Base-by-base conservation (phyloP, 2,329 filamentous ascomycete species). In the Eutypella sp. region DNA sequence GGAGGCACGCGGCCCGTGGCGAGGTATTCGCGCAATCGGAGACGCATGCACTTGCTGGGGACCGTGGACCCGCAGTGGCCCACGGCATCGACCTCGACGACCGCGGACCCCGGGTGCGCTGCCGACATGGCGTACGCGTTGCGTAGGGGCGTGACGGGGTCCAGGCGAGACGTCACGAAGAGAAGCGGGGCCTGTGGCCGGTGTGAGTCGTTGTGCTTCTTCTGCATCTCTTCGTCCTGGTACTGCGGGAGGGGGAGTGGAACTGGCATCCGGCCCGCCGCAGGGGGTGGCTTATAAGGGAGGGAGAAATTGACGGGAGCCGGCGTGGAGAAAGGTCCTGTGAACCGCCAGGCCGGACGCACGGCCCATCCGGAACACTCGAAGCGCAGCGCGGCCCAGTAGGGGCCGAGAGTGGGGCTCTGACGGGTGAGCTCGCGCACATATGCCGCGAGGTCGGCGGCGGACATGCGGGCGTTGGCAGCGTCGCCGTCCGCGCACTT, bases 61-160 rank as follows among this genome's bases (percentile, higher is more conserved):
- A 36, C 34, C 3, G 11, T 16, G 1, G 38, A 2, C 15, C 44
- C 39, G 25, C 43, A 47, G 44, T 60, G 57, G 5, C 57, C 57
- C 36, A 49, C 37, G 34, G n/a, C 46, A 24, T 55, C 44, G 48
- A 57, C 55, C 22, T 47, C 18, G 40, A 60, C 31, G 16, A 55
- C 49, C 1, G 39, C 33, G 2, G 57, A 39, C 2, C 56, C 55
- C 3, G 51, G 33, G 40, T 58, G 51, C 1, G 29, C 24, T 7
- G 9, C 11, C 8, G 57, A 42, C 56, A 57, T 55, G 36, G 46
- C 50, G 16, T 44, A 24, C 3, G 69, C 60, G 57, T 72, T 65
- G 47, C 64, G 42, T 31, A 70, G 51, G 5, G 73, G 73, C 22
- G 73, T 76, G 10, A 74, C 68, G 11, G 74, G 73, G 45, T 76